Conservation (phyloP, 805 yeast genomes). For the Lipomyces starkeyi region DNA sequence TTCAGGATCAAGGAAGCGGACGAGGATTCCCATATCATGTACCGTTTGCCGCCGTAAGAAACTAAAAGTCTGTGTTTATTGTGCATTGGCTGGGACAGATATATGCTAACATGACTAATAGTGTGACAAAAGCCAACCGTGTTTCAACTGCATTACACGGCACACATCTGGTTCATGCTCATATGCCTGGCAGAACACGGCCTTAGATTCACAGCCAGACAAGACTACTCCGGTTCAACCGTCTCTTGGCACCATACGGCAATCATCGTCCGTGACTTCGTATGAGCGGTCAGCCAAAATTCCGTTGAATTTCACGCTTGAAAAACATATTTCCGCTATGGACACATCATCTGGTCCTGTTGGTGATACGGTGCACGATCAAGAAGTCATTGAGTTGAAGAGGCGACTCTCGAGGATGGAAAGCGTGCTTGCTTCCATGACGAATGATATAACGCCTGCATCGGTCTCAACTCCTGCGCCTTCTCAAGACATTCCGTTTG, state of each 20-base stretch:
- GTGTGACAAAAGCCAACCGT: conserved; percentile 36
- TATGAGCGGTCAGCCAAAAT: too few species aligned
- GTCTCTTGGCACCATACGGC: too few species aligned
- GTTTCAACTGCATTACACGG: conserved; percentile 31
- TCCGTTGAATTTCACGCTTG: too few species aligned
- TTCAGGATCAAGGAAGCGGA: conserved; percentile 9
- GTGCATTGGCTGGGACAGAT: background rate
- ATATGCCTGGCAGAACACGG: conserved; percentile 35
- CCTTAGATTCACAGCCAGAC: background rate
- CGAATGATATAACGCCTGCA: too few species aligned
- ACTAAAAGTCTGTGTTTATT: conserved; percentile 17
- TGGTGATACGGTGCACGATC: background rate
- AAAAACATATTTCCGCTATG: too few species aligned
- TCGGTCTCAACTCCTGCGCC: background rate
- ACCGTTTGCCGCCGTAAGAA: conserved; percentile 25
- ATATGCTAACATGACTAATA: conserved; percentile 1
- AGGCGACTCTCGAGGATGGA: conserved; percentile 26
- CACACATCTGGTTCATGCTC: conserved; percentile 27
- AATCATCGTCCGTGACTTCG: too few species aligned
- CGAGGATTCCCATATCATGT: conserved; percentile 23
- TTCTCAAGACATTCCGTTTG: background rate
- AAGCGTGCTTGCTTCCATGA: background rate
- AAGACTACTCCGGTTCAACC: too few species aligned
- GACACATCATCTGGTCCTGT: too few species aligned
- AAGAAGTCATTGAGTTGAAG: conserved; percentile 26